Evolutionary conservation across 805 yeast species (phyloP), one percentile per base, ranked within the genome.

Genomic region (Vanderwaltozyma polyspora): DNA sequence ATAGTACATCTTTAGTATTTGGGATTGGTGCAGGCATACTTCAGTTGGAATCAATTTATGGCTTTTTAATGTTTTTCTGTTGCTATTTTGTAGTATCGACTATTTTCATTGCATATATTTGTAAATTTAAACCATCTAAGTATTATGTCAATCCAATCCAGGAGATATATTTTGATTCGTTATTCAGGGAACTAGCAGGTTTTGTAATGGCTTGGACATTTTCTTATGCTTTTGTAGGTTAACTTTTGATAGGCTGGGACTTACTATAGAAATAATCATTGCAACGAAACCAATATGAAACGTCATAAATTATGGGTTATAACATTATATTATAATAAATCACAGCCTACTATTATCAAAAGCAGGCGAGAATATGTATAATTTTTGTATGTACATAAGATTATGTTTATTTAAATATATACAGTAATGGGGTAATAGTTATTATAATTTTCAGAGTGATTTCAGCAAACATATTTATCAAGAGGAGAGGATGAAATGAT

Each of bases 171-270:
- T 34, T 69, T 7, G 67, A 62, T 21, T 64, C 70, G 28, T 41
- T 71, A 11, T 59, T 68, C 12, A 52, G 72, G 29, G 74, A 70
- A 25, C 39, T 72, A 21, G 64, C 76, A 10, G 68, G 76, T 28
- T 74, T 60, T 43, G 59, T 70, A 7, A 67, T 74, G 68, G 65
- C 73, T 46, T 74, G 80, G 80, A 72, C 78, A 32, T 55, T 74
- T 38, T 57, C 70, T 12, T 64, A 62, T 44, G 75, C 74, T 1
- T 44, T 72, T 35, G 67, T 70, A 7, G 60, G 54, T 15, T 55
- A 40, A 38, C 5, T 15, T 21, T 10, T 10, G n/a, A n/a, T n/a
- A n/a, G n/a, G n/a, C n/a, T n/a, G n/a, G n/a, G n/a, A n/a, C n/a
- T n/a, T n/a, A n/a, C n/a, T n/a, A n/a, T n/a, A n/a, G n/a, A n/a